Percentiles rank a stretch among this genome's conserved stretches.
phyloP scores from a whole-genome alignment of 2,329 filamentous ascomycete species.

The Tolypocladium endophyticum region DNA sequence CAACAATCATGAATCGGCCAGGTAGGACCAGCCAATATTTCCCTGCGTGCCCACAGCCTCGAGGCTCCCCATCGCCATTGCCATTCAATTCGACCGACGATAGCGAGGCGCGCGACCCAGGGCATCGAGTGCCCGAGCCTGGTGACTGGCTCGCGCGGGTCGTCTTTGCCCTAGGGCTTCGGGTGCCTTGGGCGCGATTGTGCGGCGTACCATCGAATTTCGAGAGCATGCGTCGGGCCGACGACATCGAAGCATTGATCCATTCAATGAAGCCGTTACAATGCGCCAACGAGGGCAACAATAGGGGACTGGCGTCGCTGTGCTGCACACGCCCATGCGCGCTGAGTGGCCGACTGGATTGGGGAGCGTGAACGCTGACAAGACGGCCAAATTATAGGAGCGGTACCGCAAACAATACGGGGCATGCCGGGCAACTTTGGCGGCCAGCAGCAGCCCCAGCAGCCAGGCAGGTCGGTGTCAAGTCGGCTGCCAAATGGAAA shows the following conservation, averaged over 20 bases:
- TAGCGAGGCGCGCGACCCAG: not conserved
- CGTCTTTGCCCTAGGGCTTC: not conserved
- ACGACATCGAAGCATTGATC: not conserved
- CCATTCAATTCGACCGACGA: not conserved
- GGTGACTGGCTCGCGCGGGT: not conserved
- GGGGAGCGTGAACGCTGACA: slow-evolving; percentile 13
- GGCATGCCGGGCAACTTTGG: slow-evolving; percentile 51
- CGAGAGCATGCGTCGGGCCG: not conserved
- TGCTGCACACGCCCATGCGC: not conserved
- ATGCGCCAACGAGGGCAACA: not conserved
- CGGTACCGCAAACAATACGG: slow-evolving; percentile 51
- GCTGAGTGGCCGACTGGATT: not conserved
- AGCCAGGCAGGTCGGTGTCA: slow-evolving; percentile 39
- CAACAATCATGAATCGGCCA: slow-evolving; percentile 48
- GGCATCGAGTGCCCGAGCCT: too few relatives aligned
- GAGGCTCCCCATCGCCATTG: not conserved
- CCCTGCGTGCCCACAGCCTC: slow-evolving; percentile 12
- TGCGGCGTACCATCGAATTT: not conserved
- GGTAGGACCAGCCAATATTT: slow-evolving; percentile 33
- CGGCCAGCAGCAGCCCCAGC: slow-evolving; percentile 47
- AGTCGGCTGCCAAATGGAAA: slow-evolving; percentile 56
- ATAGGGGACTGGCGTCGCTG: not conserved
- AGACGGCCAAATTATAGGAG: slow-evolving; percentile 28
- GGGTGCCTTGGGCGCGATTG: not conserved
- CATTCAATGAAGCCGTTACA: not conserved